Percentiles rank a stretch among this genome's conserved stretches.
These are phyloP conservation scores for Sporisorium reilianum DNA, from an alignment of 1,284 basidiomycete species.

Conservation along the genomic window DNA sequence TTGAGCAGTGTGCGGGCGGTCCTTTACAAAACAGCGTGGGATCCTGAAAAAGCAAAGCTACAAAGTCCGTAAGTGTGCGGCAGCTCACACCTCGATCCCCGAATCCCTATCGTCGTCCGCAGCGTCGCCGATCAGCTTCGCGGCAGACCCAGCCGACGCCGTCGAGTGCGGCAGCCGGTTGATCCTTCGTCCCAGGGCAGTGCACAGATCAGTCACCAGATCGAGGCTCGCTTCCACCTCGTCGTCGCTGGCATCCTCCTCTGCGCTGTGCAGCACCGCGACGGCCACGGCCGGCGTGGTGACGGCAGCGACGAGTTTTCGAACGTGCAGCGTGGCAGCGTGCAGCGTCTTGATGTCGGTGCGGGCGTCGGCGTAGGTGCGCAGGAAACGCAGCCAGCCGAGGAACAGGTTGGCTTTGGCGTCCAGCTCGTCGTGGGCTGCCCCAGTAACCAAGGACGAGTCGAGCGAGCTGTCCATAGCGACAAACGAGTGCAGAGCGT, in stretches of 20 bases:
- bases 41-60: neutral
- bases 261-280: neutral
- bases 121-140: conserved; percentile 18
- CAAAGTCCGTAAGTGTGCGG: neutral
- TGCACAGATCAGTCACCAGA: conserved; percentile 37
- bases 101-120: conserved; percentile 25
- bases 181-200: conserved; percentile 20
- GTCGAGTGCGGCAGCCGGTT: conserved; percentile 14
- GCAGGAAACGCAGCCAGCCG: conserved; percentile 57
- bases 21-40: neutral
- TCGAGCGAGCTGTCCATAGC: neutral
- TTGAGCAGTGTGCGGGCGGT: too few species aligned
- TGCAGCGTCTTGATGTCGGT: conserved; percentile 14
- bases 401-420: conserved; percentile 49
- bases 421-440: conserved; percentile 40
- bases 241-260: neutral
- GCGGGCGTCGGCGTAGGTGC: conserved; percentile 28
- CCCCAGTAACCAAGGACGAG: neutral
- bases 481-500: conserved; percentile 27
- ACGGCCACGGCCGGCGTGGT: neutral
- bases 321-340: conserved; percentile 20
- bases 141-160: neutral
- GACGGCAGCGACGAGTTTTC: conserved; percentile 31
- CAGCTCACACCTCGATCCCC: conserved; percentile 27
- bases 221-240: conserved; percentile 25